A percentile compares a stretch with the other conserved stretches of the same genome.
Evolutionary conservation across 306 rosid genomes (phyloP).

Genomic region (Cucumis sativus): DNA sequence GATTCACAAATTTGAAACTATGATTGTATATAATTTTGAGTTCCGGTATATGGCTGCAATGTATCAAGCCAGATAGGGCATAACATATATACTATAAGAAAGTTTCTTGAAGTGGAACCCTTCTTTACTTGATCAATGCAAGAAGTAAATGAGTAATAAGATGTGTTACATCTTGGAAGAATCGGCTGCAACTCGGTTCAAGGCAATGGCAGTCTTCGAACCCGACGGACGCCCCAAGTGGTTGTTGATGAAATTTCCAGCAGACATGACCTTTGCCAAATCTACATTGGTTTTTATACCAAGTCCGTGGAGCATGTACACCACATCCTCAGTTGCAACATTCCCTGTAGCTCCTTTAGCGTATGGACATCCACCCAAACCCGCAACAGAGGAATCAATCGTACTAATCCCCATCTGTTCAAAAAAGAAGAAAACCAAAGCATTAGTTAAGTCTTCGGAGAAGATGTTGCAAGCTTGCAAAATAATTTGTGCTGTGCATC

Average conservation of each 20-base stretch:
- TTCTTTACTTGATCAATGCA: slow-evolving; percentile 6
- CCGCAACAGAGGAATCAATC: slow-evolving; percentile 45
- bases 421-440: neutral
- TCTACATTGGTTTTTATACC: slow-evolving; percentile 72
- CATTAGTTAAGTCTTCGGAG: neutral
- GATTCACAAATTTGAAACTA: neutral
- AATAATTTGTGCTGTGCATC: neutral
- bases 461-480: neutral
- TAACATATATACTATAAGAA: neutral
- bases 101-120: slow-evolving; percentile 1
- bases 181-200: slow-evolving; percentile 35
- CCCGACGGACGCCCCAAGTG: slow-evolving; percentile 57
- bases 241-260: slow-evolving; percentile 71
- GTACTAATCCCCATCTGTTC: slow-evolving; percentile 60
- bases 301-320: slow-evolving; percentile 77
- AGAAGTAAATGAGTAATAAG: neutral
- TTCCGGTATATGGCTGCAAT: neutral
- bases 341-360: slow-evolving; percentile 73
- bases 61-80: neutral
- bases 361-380: slow-evolving; percentile 65
- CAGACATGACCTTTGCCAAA: slow-evolving; percentile 53
- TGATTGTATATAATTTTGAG: neutral
- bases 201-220: slow-evolving; percentile 69
- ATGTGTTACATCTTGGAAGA: slow-evolving; percentile 41
- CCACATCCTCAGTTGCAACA: slow-evolving; percentile 87